These are phyloP conservation scores for Aspergillus awamori DNA, from an alignment of 2,329 filamentous ascomycete species.

Conservation along the genomic window DNA sequence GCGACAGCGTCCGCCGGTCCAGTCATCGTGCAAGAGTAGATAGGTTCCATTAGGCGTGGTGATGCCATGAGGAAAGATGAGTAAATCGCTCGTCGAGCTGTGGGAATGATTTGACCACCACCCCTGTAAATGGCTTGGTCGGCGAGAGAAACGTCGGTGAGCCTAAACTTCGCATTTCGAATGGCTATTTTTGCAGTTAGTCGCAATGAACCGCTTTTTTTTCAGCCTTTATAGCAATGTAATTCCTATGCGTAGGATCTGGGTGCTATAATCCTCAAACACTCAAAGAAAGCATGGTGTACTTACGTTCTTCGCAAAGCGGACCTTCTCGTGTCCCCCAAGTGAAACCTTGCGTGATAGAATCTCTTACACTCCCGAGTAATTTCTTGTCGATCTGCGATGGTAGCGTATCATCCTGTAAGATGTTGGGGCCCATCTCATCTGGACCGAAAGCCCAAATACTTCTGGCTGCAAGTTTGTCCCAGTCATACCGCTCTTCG, in stretches of 20 bases:
- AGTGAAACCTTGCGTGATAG: conserved; percentile 91
- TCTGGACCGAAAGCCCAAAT: conserved; percentile 99
- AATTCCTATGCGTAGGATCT: neutral
- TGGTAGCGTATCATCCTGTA: conserved; percentile 94
- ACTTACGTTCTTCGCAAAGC: conserved; percentile 93
- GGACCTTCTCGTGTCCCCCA: conserved; percentile 96
- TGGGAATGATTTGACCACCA: conserved; percentile 96
- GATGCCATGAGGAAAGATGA: conserved; percentile 96
- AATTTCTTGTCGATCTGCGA: conserved; percentile 93
- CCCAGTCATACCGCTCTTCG: conserved; percentile 95
- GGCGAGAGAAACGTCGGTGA: conserved; percentile 86
- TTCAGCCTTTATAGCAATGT: neutral
- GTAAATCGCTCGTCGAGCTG: conserved; percentile 88
- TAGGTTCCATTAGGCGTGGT: conserved; percentile 92
- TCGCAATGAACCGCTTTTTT: neutral
- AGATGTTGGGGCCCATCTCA: conserved; percentile 89
- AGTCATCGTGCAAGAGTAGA: conserved; percentile 91
- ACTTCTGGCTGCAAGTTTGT: conserved; percentile 87
- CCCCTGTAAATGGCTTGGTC: conserved; percentile 91
- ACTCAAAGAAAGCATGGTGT: neutral
- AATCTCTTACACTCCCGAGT: conserved; percentile 83
- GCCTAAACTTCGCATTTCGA: conserved; percentile 95
- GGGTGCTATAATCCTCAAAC: neutral
- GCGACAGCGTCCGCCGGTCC: conserved; percentile 87
- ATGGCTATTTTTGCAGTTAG: conserved; percentile 63